Conservation (phyloP, 2,329 filamentous ascomycete genomes). For the Pseudophaeomoniella oleicola region DNA sequence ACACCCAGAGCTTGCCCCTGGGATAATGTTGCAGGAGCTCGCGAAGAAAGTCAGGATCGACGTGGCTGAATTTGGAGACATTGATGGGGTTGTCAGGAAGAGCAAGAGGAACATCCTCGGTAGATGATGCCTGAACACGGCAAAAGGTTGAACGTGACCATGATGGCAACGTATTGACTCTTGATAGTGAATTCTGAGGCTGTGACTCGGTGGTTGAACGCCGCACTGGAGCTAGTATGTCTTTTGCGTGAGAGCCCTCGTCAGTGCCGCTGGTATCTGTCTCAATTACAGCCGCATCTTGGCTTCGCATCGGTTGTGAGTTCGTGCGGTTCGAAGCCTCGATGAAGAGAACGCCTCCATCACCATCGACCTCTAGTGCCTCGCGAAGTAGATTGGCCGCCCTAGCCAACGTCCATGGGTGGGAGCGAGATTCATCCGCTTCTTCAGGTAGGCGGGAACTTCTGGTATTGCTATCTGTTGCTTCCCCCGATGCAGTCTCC, state of each 20-base stretch:
- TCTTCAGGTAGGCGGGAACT: background rate
- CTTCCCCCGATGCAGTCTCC: constrained; percentile 14
- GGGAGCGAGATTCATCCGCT: constrained; percentile 15
- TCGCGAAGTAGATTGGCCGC: constrained; percentile 34
- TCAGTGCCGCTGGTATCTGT: background rate
- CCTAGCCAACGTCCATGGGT: constrained; percentile 29
- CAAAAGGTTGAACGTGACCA: background rate
- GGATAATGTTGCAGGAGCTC: constrained; percentile 27
- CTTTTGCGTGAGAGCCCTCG: background rate
- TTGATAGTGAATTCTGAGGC: background rate
- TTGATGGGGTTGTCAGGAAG: constrained; percentile 5
- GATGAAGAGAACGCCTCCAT: constrained; percentile 33
- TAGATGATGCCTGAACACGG: constrained; percentile 5
- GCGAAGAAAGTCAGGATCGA: constrained; percentile 6
- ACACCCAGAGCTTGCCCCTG: constrained; percentile 33
- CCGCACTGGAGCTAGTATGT: background rate
- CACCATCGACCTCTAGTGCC: constrained; percentile 27
- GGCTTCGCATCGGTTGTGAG: background rate
- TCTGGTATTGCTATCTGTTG: constrained; percentile 8
- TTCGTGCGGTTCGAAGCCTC: constrained; percentile 15
- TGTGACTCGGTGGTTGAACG: constrained; percentile 1
- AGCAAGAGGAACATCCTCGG: constrained; percentile 5
- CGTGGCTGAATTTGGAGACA: background rate
- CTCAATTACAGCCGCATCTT: background rate
- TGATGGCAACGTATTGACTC: background rate